Evolutionary conservation across 345 rosid species (phyloP).

Genomic region (Aethionema arabicum): DNA sequence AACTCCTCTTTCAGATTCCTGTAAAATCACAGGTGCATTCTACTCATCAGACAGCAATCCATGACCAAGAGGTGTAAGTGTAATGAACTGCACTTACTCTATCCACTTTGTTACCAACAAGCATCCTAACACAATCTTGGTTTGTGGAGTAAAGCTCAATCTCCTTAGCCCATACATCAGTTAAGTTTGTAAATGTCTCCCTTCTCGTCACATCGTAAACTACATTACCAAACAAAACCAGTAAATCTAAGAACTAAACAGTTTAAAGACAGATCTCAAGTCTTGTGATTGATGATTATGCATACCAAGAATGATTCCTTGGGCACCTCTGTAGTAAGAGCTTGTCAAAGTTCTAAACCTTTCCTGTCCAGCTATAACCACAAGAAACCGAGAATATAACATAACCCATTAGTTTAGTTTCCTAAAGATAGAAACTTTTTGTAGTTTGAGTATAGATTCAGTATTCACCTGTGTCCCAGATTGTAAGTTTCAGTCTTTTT

Average conservation of each 20-base stretch:
- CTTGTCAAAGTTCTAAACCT: slow-evolving; percentile 88
- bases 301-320: slow-evolving; percentile 90
- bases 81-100: slow-evolving; percentile 45
- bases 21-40: slow-evolving; percentile 24
- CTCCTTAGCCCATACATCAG: slow-evolving; percentile 94
- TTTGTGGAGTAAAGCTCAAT: slow-evolving; percentile 78
- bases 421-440: not conserved
- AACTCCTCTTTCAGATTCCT: slow-evolving; percentile 89
- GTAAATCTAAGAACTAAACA: slow-evolving; percentile 13
- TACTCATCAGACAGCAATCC: not conserved
- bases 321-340: slow-evolving; percentile 92
- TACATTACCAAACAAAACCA: slow-evolving; percentile 34
- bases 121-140: slow-evolving; percentile 85
- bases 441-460: not conserved
- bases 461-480: slow-evolving; percentile 91
- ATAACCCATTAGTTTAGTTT: not conserved
- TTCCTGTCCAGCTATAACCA: slow-evolving; percentile 91
- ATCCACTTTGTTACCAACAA: slow-evolving; percentile 95
- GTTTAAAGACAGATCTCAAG: not conserved
- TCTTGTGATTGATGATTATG: not conserved
- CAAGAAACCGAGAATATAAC: not conserved
- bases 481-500: slow-evolving; percentile 84
- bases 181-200: slow-evolving; percentile 82
- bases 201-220: slow-evolving; percentile 93
- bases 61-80: not conserved